Base-by-base conservation (phyloP, 2,329 filamentous ascomycete species). In the Madurella mycetomatis region DNA sequence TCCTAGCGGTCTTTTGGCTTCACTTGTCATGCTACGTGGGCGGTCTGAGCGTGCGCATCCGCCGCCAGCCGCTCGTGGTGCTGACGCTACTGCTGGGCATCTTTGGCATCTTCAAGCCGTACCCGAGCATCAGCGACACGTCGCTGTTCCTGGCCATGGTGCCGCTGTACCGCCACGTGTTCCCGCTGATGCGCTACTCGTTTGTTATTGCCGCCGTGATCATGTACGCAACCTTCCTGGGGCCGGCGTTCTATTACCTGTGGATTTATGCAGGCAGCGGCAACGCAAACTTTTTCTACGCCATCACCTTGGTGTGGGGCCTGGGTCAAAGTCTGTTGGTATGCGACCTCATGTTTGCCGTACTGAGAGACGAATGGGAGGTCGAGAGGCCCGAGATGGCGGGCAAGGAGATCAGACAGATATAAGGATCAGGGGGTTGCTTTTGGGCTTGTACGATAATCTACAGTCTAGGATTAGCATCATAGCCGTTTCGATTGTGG, bases 241-340 rank as follows among this genome's bases (percentile, higher is more conserved):
- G 94, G 0, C 94, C 94, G 1, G 91, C 92, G 0, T 99, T 99
- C 69, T 96, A 97, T 69, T 86, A 99, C 68, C 77, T 99, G 5
- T 99, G 94, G 94, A 92, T 99, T 54, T 99, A 97, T 67, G 94
- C 94, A 2, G 94, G 94, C 47, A 96, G 91, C 53, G 94, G 94
- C 30, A 99, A 99, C 66, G 94, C 94, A 55, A 99, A 99, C 70
- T 99, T 99, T 75, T 99, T 99, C 74, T 99, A 99, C 68, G 94
- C 94, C 61, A 97, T 99, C 65, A 99, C 94, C 0, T 75, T 99
- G n/a, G 94, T 99, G 0, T 99, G 94, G 94, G 95, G 90, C 67
- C 71, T 99, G 19, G 94, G 90, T 0, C 79, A 95, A 62, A 92
- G 91, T 39, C 78, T 99, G 58, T 75, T 99, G 31, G 82, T 97